phyloP scores from a whole-genome alignment of 208 protist genomes.

The Angomonas deanei region DNA sequence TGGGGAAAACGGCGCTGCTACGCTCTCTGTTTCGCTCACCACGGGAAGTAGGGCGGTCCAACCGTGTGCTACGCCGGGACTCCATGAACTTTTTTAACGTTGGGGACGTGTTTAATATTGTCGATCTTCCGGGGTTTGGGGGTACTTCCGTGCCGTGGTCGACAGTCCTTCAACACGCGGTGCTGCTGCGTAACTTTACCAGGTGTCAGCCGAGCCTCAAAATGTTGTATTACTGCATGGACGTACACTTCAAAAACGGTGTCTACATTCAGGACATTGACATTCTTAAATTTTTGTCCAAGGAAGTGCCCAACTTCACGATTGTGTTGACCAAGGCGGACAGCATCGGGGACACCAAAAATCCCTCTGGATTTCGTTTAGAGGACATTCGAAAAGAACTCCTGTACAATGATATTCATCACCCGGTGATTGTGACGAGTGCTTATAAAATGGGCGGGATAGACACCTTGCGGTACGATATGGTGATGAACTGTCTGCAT shows the following conservation, averaged over 20 bases:
- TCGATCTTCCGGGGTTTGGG: slow-evolving; percentile 75
- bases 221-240: slow-evolving; percentile 91
- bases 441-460: slow-evolving; percentile 82
- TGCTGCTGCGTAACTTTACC: slow-evolving; percentile 76
- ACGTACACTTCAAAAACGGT: slow-evolving; percentile 82
- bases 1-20: slow-evolving; percentile 76
- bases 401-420: slow-evolving; percentile 69
- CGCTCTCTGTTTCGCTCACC: slow-evolving; percentile 74
- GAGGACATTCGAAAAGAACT: slow-evolving; percentile 79
- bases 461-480: slow-evolving; percentile 85
- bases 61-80: slow-evolving; percentile 65
- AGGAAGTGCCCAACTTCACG: slow-evolving; percentile 85
- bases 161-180: slow-evolving; percentile 72
- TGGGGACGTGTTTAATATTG: slow-evolving; percentile 79
- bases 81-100: slow-evolving; percentile 89
- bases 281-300: slow-evolving; percentile 72
- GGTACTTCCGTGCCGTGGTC: slow-evolving; percentile 82
- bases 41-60: slow-evolving; percentile 59
- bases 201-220: slow-evolving; percentile 77
- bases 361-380: slow-evolving; percentile 28
- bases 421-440: slow-evolving; percentile 82
- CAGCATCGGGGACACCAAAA: slow-evolving; percentile 42
- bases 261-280: slow-evolving; percentile 85
- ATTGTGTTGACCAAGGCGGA: slow-evolving; percentile 88
- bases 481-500: slow-evolving; percentile 86